Conservation (phyloP, 2,329 filamentous ascomycete species). For the Emmonsiellopsis sp. region DNA sequence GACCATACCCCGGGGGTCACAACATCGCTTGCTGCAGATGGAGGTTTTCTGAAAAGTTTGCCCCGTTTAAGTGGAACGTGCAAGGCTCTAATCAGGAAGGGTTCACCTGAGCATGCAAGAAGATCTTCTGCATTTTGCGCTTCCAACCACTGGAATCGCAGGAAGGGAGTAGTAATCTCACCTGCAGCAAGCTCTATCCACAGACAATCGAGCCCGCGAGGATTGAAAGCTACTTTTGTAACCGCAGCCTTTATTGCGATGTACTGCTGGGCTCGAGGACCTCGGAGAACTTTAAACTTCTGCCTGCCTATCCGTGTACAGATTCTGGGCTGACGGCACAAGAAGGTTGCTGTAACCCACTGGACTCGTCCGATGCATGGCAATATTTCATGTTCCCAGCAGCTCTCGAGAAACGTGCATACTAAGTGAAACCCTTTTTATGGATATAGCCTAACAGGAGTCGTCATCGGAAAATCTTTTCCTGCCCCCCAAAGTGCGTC, state of each 20-base stretch:
- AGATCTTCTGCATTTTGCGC: neutral
- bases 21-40: neutral
- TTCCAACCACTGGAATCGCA: neutral
- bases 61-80: neutral
- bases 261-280: neutral
- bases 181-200: conserved; percentile 1
- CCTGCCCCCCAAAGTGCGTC: neutral
- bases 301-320: neutral
- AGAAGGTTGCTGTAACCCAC: neutral
- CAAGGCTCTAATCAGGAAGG: neutral
- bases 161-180: neutral
- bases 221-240: neutral
- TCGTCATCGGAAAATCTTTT: neutral
- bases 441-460: neutral
- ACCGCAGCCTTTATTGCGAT: neutral
- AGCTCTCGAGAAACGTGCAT: neutral
- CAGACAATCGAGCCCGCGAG: neutral
- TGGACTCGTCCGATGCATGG: neutral
- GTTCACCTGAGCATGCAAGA: conserved; percentile 1
- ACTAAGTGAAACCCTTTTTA: neutral
- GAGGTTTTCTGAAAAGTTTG: neutral
- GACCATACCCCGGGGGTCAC: neutral
- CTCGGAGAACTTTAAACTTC: neutral
- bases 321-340: neutral
- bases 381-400: neutral